Evolutionary conservation across 495 filamentous ascomycete species (phyloP).

Genomic region (Tirmania nivea): DNA sequence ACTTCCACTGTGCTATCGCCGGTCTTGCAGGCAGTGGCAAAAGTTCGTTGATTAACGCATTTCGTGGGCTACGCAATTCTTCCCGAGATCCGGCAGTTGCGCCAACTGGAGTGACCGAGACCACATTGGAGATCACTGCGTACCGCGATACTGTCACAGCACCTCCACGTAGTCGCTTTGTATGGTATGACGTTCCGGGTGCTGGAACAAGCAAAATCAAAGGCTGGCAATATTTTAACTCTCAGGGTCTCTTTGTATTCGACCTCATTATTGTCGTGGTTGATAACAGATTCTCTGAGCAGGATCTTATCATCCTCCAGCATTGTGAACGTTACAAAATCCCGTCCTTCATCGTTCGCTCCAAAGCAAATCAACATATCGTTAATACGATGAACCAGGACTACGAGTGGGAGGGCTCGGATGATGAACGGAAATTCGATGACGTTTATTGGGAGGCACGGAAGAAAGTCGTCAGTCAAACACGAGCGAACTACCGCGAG

Average conservation of each 20-base stretch:
- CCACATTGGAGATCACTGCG: background rate
- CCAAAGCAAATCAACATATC: conserved; percentile 9
- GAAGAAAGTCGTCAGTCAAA: background rate
- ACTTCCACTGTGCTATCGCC: conserved; percentile 5
- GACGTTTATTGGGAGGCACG: background rate
- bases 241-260: conserved; percentile 10
- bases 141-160: background rate
- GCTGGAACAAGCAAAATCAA: conserved; percentile 8
- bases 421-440: background rate
- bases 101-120: background rate
- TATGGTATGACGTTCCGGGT: conserved; percentile 13
- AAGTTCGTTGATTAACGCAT: conserved; percentile 9
- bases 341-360: conserved; percentile 9
- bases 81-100: background rate
- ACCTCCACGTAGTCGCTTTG: background rate
- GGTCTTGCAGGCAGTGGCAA: conserved; percentile 8
- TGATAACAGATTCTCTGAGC: conserved; percentile 4
- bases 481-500: background rate
- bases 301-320: conserved; percentile 4
- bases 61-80: conserved; percentile 1
- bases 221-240: conserved; percentile 13
- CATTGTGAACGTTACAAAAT: conserved; percentile 8
- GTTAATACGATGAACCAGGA: background rate
- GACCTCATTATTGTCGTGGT: conserved; percentile 8
- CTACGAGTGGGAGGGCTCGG: background rate